Percentiles rank a stretch among this genome's conserved stretches.
These are phyloP conservation scores for Pythium sp. DNA, from an alignment of 352 stramenopile species.

Conservation along the genomic window DNA sequence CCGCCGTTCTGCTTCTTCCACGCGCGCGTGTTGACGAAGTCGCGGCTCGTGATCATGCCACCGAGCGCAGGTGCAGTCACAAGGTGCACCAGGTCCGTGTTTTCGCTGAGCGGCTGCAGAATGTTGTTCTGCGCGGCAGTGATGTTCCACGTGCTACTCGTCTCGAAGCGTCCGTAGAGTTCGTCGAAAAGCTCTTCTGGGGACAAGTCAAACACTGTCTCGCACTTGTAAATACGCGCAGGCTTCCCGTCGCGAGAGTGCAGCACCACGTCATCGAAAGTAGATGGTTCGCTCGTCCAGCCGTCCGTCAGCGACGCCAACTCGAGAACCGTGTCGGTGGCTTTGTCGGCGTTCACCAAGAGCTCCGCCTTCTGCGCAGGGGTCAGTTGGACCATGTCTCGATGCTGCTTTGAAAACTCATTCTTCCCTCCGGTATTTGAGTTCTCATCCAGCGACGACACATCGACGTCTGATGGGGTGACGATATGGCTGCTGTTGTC, in stretches of 20 bases:
- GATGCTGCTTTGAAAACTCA: conserved; percentile 20
- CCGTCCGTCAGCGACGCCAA: conserved; percentile 46
- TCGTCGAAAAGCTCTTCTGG: conserved; percentile 80
- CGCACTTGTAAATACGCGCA: conserved; percentile 72
- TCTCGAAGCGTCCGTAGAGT: conserved; percentile 73
- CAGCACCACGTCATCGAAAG: conserved; percentile 59
- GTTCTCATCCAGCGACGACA: background rate
- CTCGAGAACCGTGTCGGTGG: conserved; percentile 55
- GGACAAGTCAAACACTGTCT: conserved; percentile 59
- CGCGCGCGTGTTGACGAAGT: conserved; percentile 78
- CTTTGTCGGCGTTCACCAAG: conserved; percentile 38
- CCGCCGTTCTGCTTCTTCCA: conserved; percentile 73
- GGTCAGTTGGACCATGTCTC: conserved; percentile 46
- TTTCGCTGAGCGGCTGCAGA: conserved; percentile 60
- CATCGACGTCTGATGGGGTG: conserved; percentile 23
- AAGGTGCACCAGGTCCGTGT: conserved; percentile 69
- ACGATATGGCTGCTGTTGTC: conserved; percentile 10
- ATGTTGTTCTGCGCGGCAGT: conserved; percentile 78
- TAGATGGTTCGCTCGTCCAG: conserved; percentile 61
- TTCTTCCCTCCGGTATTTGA: conserved; percentile 3
- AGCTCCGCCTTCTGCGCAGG: conserved; percentile 46
- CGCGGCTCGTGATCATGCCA: conserved; percentile 76
- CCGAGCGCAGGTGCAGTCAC: conserved; percentile 62
- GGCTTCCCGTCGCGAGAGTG: conserved; percentile 75
- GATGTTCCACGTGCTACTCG: conserved; percentile 71